A percentile compares a stretch with the other conserved stretches of the same genome.
Evolutionary conservation across 2,329 filamentous ascomycete species (phyloP).

Genomic region (Mycosphaerella sp.): DNA sequence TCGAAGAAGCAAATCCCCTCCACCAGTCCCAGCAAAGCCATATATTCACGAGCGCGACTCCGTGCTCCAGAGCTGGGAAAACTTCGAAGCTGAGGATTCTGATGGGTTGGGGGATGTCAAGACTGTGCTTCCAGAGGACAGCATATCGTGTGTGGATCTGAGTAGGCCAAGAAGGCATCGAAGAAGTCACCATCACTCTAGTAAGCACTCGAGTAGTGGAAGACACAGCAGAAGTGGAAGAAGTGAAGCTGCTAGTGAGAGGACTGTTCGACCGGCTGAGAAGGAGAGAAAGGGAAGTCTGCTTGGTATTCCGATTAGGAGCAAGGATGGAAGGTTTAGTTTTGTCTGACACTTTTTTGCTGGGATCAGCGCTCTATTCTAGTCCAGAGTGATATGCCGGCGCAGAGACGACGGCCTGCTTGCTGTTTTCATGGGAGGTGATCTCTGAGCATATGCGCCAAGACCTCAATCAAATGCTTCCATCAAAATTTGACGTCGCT

Average conservation of each 20-base stretch:
- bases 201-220: conserved; percentile 12
- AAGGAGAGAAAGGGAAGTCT: conserved; percentile 10
- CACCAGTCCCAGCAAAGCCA: conserved; percentile 9
- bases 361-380: background rate
- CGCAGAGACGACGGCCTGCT: background rate
- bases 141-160: conserved; percentile 39
- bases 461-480: background rate
- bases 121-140: conserved; percentile 45
- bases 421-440: background rate
- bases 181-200: conserved; percentile 10
- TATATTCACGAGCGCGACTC: conserved; percentile 10
- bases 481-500: background rate
- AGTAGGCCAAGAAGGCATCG: conserved; percentile 8
- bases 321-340: conserved; percentile 27
- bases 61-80: conserved; percentile 17
- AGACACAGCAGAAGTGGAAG: conserved; percentile 15
- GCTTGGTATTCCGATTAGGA: conserved; percentile 26
- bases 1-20: conserved; percentile 3
- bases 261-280: conserved; percentile 24
- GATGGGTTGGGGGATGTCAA: conserved; percentile 39
- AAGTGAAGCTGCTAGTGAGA: conserved; percentile 21
- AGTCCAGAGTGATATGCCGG: background rate
- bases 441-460: background rate
- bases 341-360: conserved; percentile 3
- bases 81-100: conserved; percentile 26